These are phyloP conservation scores for Jamesozyma piceae DNA, from an alignment of 805 yeast species.

Conservation along the genomic window DNA sequence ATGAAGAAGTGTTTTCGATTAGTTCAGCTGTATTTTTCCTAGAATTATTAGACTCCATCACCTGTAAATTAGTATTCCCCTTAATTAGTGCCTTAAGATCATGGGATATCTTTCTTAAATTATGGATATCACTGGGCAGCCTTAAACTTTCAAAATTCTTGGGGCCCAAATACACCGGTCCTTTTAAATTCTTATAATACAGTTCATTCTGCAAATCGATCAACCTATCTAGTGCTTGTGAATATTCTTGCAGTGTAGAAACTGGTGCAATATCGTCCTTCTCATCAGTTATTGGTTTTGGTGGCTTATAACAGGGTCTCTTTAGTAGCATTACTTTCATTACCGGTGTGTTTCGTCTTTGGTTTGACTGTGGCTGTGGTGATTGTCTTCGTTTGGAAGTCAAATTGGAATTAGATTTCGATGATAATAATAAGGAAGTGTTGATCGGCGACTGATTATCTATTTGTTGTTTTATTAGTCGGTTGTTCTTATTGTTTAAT, in stretches of 20 bases:
- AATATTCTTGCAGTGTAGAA: not conserved
- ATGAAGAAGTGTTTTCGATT: not conserved
- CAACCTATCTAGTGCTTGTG: conserved; percentile 5
- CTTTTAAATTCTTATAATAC: conserved; percentile 12
- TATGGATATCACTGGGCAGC: conserved; percentile 14
- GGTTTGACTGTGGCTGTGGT: too few species aligned
- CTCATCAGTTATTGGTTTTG: not conserved
- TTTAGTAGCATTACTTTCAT: not conserved
- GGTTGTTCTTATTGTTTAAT: not conserved
- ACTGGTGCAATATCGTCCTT: not conserved
- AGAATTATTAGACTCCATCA: not conserved
- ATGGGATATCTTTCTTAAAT: conserved; percentile 6
- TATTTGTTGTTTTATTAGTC: not conserved
- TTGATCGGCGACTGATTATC: not conserved
- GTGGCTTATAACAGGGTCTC: conserved; percentile 1
- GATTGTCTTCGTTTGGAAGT: not conserved
- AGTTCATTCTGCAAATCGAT: conserved; percentile 10
- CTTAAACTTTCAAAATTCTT: conserved; percentile 14
- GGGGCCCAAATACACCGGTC: conserved; percentile 15
- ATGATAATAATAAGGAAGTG: not conserved
- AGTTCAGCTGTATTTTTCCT: too few species aligned
- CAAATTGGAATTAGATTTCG: too few species aligned
- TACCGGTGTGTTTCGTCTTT: not conserved
- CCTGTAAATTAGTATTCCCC: not conserved
- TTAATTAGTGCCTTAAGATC: conserved; percentile 5